These are phyloP conservation scores for Roridomyces roridus DNA, from an alignment of 768 basidiomycete genomes.

Conservation along the genomic window DNA sequence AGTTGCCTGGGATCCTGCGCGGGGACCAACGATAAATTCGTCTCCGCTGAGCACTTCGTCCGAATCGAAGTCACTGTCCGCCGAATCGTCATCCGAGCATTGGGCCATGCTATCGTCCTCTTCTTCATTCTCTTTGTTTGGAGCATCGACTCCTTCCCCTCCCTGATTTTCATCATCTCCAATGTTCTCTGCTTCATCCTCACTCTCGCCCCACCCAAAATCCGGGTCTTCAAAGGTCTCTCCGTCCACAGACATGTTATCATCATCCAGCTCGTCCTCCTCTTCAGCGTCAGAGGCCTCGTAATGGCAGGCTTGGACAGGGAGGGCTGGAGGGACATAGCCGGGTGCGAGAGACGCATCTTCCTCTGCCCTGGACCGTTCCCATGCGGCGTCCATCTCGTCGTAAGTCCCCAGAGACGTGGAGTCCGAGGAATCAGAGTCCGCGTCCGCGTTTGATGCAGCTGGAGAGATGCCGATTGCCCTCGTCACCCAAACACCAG, in stretches of 20 bases:
- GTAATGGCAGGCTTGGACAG: not conserved
- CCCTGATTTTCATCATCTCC: not conserved
- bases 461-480: slow-evolving; percentile 6
- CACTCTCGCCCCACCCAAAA: not conserved
- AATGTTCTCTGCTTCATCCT: not conserved
- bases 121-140: too few relatives aligned
- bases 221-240: slow-evolving; percentile 15
- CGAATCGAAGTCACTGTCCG: slow-evolving; percentile 13
- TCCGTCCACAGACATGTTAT: slow-evolving; percentile 1
- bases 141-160: not conserved
- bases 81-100: slow-evolving; percentile 8
- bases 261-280: slow-evolving; percentile 11
- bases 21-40: not conserved
- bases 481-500: slow-evolving; percentile 40
- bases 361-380: not conserved
- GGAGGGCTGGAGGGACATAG: not conserved
- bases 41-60: slow-evolving; percentile 15
- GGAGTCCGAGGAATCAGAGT: too few relatives aligned
- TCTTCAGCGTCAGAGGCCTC: slow-evolving; percentile 1
- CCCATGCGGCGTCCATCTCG: not conserved
- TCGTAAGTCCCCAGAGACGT: too few relatives aligned
- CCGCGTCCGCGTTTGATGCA: not conserved
- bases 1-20: too few relatives aligned
- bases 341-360: too few relatives aligned
- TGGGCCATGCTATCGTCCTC: not conserved